Percentiles rank a stretch among this genome's conserved stretches.
Evolutionary conservation across 345 rosid species (phyloP).

Genomic region (Euclidium syriacum): DNA sequence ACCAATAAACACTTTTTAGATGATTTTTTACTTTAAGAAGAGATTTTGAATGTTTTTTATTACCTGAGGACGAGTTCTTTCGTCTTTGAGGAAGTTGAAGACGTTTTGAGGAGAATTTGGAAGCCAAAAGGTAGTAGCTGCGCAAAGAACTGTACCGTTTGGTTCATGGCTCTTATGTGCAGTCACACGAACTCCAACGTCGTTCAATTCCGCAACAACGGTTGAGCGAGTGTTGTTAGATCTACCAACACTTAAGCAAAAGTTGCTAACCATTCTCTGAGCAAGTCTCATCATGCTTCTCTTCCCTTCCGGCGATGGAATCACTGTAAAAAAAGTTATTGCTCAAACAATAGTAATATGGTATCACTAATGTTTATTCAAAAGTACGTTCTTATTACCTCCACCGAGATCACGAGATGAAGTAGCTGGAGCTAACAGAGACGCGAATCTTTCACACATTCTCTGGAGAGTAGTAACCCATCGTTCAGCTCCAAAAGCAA

Average conservation of each 20-base stretch:
- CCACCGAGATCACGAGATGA: conserved; percentile 75
- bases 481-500: conserved; percentile 86
- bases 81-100: conserved; percentile 86
- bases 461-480: conserved; percentile 83
- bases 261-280: conserved; percentile 83
- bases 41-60: not conserved
- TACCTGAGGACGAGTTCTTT: conserved; percentile 91
- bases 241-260: conserved; percentile 74
- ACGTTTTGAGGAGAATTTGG: conserved; percentile 67
- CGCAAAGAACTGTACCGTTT: conserved; percentile 78
- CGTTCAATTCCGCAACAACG: conserved; percentile 55
- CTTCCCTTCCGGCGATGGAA: conserved; percentile 84
- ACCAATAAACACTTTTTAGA: not conserved
- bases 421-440: conserved; percentile 58
- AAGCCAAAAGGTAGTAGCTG: conserved; percentile 93
- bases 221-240: conserved; percentile 70
- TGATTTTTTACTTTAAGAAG: not conserved
- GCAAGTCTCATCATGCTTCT: conserved; percentile 96
- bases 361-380: not conserved
- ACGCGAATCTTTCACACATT: conserved; percentile 79
- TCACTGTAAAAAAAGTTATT: conserved; percentile 39
- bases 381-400: conserved; percentile 43
- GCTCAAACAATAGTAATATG: not conserved
- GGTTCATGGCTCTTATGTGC: conserved; percentile 77
- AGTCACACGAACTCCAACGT: conserved; percentile 75